Base-by-base conservation (phyloP, 148 eudicot genomes). In the Fallopia convolvulus region DNA sequence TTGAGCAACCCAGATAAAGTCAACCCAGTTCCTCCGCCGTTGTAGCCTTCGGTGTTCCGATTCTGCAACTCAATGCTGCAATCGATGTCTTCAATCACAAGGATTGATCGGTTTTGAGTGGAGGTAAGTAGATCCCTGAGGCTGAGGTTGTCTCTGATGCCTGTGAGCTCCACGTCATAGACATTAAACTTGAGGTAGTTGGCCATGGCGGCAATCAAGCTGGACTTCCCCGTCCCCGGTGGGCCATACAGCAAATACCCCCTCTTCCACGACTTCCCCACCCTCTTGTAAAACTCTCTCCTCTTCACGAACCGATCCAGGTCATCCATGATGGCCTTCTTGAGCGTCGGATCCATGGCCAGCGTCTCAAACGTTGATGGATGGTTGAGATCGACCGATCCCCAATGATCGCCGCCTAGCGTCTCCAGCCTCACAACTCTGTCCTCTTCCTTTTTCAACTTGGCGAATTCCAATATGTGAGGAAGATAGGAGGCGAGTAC, bases 131-230 rank as follows among this genome's bases (percentile, higher is more conserved):
- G 46, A 23, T 76, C 79, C 23, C 82, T 70, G 61, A 84, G 75
- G 2, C 50, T 74, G 0, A 73, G 53, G 33, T 84, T 83, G 79
- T 74, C 65, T 11, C 7, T 23, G 32, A 82, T 79, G 56, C 77
- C 77, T 2, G 84, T 77, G 4, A 84, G 81, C 77, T 84, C 82
- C 50, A 84, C 47, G 71, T 84, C 84, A 61, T 77, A 84, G 33
- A 84, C 70, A 60, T 84, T 78, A 10, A 84, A 84, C 74, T 79
- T 77, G 21, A 84, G 78, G 77, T 84, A 41, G 58, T 84, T 84
- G 12, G 87, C 87, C 82, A 84, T 84, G 33, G 87, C 87, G 0
- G 84, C 87, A 46, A 84, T 75, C 63, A 84, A 71, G 81, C 87
- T 84, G 0, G 87, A 84, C 33, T 84, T 84, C 14, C 87, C 87